Base-by-base conservation (phyloP, 768 basidiomycete genomes). In the Mycena rosella region DNA sequence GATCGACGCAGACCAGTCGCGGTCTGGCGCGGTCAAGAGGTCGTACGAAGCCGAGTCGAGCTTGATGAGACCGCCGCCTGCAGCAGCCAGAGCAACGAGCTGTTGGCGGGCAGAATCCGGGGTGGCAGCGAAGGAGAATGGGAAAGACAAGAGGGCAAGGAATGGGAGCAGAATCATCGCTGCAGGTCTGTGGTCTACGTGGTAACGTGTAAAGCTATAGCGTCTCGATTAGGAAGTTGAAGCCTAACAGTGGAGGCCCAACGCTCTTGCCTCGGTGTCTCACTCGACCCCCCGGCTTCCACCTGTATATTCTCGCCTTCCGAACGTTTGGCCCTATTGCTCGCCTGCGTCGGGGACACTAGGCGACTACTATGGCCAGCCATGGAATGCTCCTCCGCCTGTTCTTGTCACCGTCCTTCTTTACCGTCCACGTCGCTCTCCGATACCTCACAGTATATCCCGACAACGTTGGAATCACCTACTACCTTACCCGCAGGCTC, bases 381-480 rank as follows among this genome's bases (percentile, higher is more conserved):
- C 93, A 96, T 92, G 93, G 89, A 51, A 85, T 96, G 67, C 91
- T 96, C 58, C 88, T 98, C 60, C 91, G 96, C 32, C 90, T 98
- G 54, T 97, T 98, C 78, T 90, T 96, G 63, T 95, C 94, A 22
- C 92, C 94, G 5, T 90, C 90, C 38, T 98, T 94, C 84, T 98
- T 98, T 82, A 93, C 93, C 14, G 93, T 97, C 61, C 93, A 96
- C 83, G 92, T 96, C 73, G 96, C 96, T 32, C 90, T 98, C 70
- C 88, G 91, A 73, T 98, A 98, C 76, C 88, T 96, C 63, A 86
- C 88, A 70, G 72, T 88, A 42, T 96, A 96, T 78, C 85, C 90
- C 18, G 92, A 95, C 83, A 94, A 95, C 80, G 91, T 96, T 72
- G 95, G 93, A 11, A 95, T 96, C 78, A 96, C 93, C 36, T 95